These are phyloP conservation scores for Starmerella asiatica DNA, from an alignment of 805 yeast genomes.

Conservation along the genomic window DNA sequence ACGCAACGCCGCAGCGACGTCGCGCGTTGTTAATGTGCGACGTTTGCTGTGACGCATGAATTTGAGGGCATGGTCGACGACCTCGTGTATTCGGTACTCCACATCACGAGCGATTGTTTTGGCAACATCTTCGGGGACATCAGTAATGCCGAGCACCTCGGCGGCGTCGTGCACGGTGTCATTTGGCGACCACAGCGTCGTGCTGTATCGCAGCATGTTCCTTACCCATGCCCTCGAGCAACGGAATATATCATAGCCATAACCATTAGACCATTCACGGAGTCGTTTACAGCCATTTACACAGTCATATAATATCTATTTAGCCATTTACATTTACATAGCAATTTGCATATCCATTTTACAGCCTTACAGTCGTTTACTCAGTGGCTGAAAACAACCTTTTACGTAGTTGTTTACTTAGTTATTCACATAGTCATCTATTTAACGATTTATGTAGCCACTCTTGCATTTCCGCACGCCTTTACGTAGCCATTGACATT, in stretches of 20 bases:
- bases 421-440: too few relatives aligned
- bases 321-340: too few relatives aligned
- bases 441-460: too few relatives aligned
- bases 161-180: conserved; percentile 96
- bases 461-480: too few relatives aligned
- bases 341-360: too few relatives aligned
- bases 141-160: conserved; percentile 67
- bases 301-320: neutral
- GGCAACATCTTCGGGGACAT: conserved; percentile 79
- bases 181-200: conserved; percentile 93
- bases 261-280: too few relatives aligned
- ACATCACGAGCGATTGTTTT: conserved; percentile 96
- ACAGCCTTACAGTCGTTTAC: too few relatives aligned
- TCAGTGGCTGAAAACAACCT: too few relatives aligned
- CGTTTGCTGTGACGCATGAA: conserved; percentile 92
- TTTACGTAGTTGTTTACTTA: too few relatives aligned
- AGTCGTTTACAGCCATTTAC: too few relatives aligned
- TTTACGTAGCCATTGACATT: too few relatives aligned
- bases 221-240: neutral
- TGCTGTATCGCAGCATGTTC: conserved; percentile 31
- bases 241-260: too few relatives aligned
- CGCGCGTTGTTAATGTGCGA: conserved; percentile 63
- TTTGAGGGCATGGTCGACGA: conserved; percentile 87
- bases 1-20: conserved; percentile 65
- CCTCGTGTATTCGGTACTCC: conserved; percentile 93